Evolutionary conservation across 2,329 filamentous ascomycete genomes (phyloP), one percentile per base, ranked within the genome.

Genomic region (Fusarium sp.): DNA sequence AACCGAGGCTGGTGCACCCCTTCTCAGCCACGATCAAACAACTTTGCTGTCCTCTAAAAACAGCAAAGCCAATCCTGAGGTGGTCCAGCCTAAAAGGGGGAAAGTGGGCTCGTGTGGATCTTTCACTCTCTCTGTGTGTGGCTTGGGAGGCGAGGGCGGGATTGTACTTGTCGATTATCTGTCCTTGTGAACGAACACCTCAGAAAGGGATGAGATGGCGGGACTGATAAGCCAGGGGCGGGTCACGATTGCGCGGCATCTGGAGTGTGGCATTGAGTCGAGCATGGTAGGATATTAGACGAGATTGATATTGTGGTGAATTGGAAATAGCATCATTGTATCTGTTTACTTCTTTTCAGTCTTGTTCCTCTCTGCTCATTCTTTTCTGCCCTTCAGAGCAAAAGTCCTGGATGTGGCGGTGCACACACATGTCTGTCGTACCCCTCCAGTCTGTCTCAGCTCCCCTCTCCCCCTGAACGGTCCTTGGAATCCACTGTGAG

Each of bases 131-230:
- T 30, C 4, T 12, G 54, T 20, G 22, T 69, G 66, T 76, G 73
- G 73, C 73, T 76, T 67, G 70, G 47, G 25, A 32, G 47, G 47
- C 47, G 47, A 63, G 32, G 45, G 54, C 58, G 68, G 71, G 64
- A 35, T 65, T 65, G 25, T 32, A 14, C 14, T 35, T 58, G 37
- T 40, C 61, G 71, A 57, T 63, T 72, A 74, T 75, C 66, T 72
- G 71, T 74, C 72, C 71, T 73, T 54, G 75, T 64, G 58, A 65
- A 70, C 67, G 58, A 65, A 70, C 32, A 63, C 52, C 71, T 75
- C 59, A 60, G 73, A 77, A 76, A 62, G 66, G 75, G 75, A 74
- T 72, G 71, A 63, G 52, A 74, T 69, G 67, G 68, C 70, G 66
- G 73, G 73, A 74, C 66, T 67, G 50, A 65, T 52, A 43, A 65